phyloP scores from a whole-genome alignment of 805 yeast species.

The Yarrowia sp. region DNA sequence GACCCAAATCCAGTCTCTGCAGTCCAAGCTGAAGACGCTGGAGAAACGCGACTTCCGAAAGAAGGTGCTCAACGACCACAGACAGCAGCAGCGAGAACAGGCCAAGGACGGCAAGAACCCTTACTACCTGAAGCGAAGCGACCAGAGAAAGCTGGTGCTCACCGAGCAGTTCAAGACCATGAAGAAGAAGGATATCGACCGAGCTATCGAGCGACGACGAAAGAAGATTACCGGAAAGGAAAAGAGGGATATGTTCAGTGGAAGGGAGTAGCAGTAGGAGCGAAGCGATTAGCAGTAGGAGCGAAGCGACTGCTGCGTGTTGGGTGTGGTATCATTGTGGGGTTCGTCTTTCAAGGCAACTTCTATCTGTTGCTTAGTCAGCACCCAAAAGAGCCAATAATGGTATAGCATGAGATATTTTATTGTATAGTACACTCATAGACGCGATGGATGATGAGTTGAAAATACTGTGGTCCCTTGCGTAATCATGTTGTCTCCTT shows the following conservation, averaged over 20 bases:
- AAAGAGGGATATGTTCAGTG: constrained; percentile 47
- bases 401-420: constrained; percentile 12
- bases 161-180: constrained; percentile 50
- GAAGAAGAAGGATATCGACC: constrained; percentile 50
- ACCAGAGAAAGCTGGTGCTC: constrained; percentile 50
- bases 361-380: too few relatives aligned
- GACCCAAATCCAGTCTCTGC: constrained; percentile 49
- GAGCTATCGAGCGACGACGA: constrained; percentile 49
- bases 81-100: constrained; percentile 84
- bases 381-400: too few relatives aligned
- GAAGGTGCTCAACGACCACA: constrained; percentile 67
- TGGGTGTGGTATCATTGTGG: too few relatives aligned
- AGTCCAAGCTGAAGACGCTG: constrained; percentile 62
- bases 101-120: constrained; percentile 75
- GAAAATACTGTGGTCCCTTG: too few relatives aligned
- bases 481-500: too few relatives aligned
- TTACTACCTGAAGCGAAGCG: constrained; percentile 53
- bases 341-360: too few relatives aligned
- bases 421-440: constrained; percentile 11
- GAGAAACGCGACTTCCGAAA: constrained; percentile 77
- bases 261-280: not conserved
- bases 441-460: too few relatives aligned
- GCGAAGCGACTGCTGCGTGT: too few relatives aligned
- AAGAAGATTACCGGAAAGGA: constrained; percentile 53
- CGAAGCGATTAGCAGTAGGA: not conserved